A percentile compares a stretch with the other conserved stretches of the same genome.
These are phyloP conservation scores for Tilletia setariae DNA, from an alignment of 1,284 basidiomycete species.

Conservation along the genomic window DNA sequence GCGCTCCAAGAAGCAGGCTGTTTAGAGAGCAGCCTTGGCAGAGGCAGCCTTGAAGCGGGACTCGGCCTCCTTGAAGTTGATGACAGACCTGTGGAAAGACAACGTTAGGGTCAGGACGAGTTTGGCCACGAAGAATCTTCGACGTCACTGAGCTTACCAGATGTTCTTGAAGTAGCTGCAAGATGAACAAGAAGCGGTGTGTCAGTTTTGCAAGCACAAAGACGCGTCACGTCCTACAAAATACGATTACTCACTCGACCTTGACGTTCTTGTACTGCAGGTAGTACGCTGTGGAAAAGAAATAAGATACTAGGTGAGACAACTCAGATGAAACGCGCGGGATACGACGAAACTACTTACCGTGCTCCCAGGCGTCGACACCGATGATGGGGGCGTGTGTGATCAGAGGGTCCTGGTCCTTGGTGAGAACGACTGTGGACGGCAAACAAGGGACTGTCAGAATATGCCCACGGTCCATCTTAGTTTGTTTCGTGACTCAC, in stretches of 20 bases:
- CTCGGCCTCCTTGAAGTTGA: conserved; percentile 21
- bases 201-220: not conserved
- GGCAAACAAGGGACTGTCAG: not conserved
- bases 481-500: no score
- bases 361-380: conserved; percentile 95
- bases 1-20: no score
- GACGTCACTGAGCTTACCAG: not conserved
- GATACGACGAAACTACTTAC: not conserved
- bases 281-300: conserved; percentile 35
- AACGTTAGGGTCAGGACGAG: no score
- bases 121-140: no score
- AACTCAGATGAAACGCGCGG: not conserved
- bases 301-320: not conserved
- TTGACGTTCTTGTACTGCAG: conserved; percentile 48
- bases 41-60: conserved; percentile 17
- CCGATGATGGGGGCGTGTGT: conserved; percentile 84
- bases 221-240: not conserved
- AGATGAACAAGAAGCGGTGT: not conserved
- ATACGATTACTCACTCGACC: not conserved
- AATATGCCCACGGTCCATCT: no score
- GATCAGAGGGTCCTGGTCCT: conserved; percentile 94
- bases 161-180: conserved; percentile 17
- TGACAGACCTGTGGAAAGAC: not conserved
- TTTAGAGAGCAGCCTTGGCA: conserved; percentile 13
- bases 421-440: conserved; percentile 65